Evolutionary conservation across 176 grass and related monocot genomes (phyloP), one percentile per base, ranked within the genome.

Genomic region (Raddia guianensis): DNA sequence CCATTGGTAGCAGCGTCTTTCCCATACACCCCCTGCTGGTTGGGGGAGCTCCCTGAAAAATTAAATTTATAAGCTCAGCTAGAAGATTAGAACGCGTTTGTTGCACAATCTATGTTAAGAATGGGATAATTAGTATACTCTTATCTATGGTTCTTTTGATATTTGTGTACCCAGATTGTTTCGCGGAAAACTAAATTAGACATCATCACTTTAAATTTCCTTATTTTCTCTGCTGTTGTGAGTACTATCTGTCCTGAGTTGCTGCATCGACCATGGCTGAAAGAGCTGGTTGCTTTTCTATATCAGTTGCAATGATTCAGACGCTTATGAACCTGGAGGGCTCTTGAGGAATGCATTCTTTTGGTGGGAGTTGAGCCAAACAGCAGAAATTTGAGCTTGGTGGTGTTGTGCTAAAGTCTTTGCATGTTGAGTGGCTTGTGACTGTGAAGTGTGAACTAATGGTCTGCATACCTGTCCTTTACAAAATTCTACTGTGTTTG

Each of bases 1-100:
- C 2, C 0, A 54, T 0, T 56, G 0, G 60, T 55, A 74, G 1
- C 0, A 9, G 8, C 2, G 0, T 51, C 11, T 27, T 65, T 73
- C 47, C 48, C 80, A 73, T 82, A 65, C 69, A 82, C 58, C 32
- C 47, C 58, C 46, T 72, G 55, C 32, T 72, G 56, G 55, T 20
- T 63, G 32, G 56, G 56, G 16, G 20, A 83, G n/a, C 70, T 75
- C 19, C 70, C 60, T n/a, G 49, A 65, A 55, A 74, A 72, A 72
- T 5, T 35, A 12, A 70, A 59, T 58, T 59, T 58, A 9, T n/a
- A 67, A 67, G 76, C 21, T 44, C 49, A 58, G 64, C 49, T 57
- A 46, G 9, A 70, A 70, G 65, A 68, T 35, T 78, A 78, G 27
- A 78, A 65, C 49, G 57, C 6, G 27, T 52, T 40, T 66, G n/a